Evolutionary conservation across 495 filamentous ascomycete species (phyloP), one percentile per base, ranked within the genome.

Genomic region (Penicillium odoratum): DNA sequence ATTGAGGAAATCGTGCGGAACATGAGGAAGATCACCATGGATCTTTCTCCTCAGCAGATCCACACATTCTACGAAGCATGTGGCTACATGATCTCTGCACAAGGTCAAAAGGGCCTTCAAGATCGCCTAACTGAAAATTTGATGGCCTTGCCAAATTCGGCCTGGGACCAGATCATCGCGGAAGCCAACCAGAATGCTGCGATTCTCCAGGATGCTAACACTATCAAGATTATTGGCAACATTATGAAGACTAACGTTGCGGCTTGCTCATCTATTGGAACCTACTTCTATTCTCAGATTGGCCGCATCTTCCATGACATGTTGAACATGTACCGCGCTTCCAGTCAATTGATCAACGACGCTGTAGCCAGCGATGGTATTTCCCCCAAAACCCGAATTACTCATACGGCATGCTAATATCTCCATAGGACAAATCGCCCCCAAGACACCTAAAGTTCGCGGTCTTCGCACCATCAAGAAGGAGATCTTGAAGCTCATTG

Each of bases 241-340:
- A 96, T 99, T 64, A 99, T 98, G 94, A 99, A 99, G 81, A 99
- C 94, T 5, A 99, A 99, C 64, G 94, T 99, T 5, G 91, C 94
- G 1, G 94, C 94, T 13, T 98, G 94, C 69, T 91, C 89, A 28
- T 98, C 95, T 0, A 93, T 98, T 51, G 94, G 94, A 28, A 86
- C 88, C 53, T 98, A 97, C 77, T 99, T 99, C 75, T 97, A 94
- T 68, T 93, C 94, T n/a, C 94, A 99, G 70, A 96, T 99, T 67
- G 95, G 93, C 47, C 87, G 93, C 28, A 96, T 99, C 60, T 99
- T 97, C 65, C 85, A 93, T 68, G 95, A 99, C 70, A 98, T 99
- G 95, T 78, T 99, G 45, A 92, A 92, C 60, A 98, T 99, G 94
- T 99, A 97, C 66, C 87, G 91, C 48, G 92, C 93, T 31, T 92